A percentile compares a stretch with the other conserved stretches of the same genome.
These are phyloP conservation scores for Coemansia sp. DNA, from an alignment of 192 early-diverging fungal genomes.

Conservation along the genomic window DNA sequence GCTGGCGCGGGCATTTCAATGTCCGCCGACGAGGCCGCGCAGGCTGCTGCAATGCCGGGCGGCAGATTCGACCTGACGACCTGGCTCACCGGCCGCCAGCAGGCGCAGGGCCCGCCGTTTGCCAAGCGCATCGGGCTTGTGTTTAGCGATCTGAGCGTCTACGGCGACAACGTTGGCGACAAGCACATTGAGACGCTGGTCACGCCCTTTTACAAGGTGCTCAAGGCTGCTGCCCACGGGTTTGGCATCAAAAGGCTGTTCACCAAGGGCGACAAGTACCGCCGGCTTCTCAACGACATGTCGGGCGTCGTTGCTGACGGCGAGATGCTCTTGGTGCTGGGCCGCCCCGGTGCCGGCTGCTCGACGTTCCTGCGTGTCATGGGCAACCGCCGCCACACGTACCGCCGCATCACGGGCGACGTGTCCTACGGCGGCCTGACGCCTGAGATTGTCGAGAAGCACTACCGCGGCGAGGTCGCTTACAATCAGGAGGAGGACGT, in stretches of 20 bases:
- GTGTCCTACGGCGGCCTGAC: constrained; percentile 68
- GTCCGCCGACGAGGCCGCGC: neutral
- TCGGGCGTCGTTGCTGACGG: constrained; percentile 69
- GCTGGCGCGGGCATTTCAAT: constrained; percentile 15
- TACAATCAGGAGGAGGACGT: constrained; percentile 81
- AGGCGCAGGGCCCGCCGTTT: constrained; percentile 34
- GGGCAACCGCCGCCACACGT: constrained; percentile 59
- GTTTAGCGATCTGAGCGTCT: constrained; percentile 36
- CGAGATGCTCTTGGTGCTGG: constrained; percentile 68
- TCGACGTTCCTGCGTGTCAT: constrained; percentile 62
- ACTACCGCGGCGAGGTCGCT: constrained; percentile 70
- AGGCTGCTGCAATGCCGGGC: neutral
- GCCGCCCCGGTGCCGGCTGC: constrained; percentile 64
- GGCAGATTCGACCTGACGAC: constrained; percentile 25
- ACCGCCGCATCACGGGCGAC: constrained; percentile 52
- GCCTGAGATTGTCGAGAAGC: constrained; percentile 53
- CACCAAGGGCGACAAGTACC: constrained; percentile 4
- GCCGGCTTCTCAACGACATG: constrained; percentile 54
- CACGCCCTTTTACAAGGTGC: constrained; percentile 35
- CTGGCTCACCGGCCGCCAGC: constrained; percentile 30
- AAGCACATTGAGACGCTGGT: constrained; percentile 38
- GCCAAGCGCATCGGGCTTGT: constrained; percentile 49
- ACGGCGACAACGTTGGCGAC: constrained; percentile 28
- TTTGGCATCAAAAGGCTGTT: constrained; percentile 16
- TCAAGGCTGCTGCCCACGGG: constrained; percentile 13